phyloP scores from a whole-genome alignment of 1,284 basidiomycete genomes.

The Cryptococcus jaspeensis region DNA sequence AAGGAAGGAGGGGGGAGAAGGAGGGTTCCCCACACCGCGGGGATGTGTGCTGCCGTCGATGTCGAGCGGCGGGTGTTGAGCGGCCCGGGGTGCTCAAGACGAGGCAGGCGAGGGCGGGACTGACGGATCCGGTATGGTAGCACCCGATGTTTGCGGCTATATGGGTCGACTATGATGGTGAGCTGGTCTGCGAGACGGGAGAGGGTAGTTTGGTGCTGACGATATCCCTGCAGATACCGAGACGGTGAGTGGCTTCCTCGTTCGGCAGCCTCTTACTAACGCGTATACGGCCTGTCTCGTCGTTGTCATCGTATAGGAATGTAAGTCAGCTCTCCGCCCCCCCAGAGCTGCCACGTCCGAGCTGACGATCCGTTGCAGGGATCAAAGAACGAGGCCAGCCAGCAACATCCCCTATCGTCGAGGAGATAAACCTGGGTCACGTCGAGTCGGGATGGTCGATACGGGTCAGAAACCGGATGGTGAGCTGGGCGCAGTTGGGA shows the following conservation, averaged over 20 bases:
- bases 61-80: too few relatives aligned
- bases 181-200: conserved; percentile 1
- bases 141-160: conserved; percentile 49
- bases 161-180: conserved; percentile 44
- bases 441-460: conserved; percentile 48
- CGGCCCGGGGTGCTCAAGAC: too few relatives aligned
- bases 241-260: conserved; percentile 21
- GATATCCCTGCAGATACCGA: conserved; percentile 31
- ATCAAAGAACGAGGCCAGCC: conserved; percentile 50
- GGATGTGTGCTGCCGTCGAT: too few relatives aligned
- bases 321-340: conserved; percentile 11
- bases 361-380: conserved; percentile 22
- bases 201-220: neutral
- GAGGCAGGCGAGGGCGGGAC: neutral
- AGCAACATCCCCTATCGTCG: conserved; percentile 48
- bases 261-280: too few relatives aligned
- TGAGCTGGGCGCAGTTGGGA: neutral
- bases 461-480: conserved; percentile 47
- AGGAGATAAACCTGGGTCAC: conserved; percentile 47
- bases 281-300: neutral
- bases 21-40: neutral
- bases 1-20: neutral
- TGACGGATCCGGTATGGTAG: conserved; percentile 12
- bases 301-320: conserved; percentile 25
- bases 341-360: neutral